Conservation (phyloP, 371 early-diverging fungal species). For the Nematocida ironsii region DNA sequence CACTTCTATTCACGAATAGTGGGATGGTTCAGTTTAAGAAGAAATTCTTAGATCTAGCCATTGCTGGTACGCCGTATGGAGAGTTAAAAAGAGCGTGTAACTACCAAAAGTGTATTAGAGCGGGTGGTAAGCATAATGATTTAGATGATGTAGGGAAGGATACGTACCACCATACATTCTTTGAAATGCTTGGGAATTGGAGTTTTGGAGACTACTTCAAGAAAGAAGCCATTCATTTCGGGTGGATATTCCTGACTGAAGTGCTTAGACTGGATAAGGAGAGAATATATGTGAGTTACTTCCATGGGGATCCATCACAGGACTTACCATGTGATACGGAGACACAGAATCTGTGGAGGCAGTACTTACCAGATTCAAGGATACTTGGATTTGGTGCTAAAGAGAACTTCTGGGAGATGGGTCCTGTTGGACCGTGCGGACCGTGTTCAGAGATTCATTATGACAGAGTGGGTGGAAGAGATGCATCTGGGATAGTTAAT, state of each 20-base stretch:
- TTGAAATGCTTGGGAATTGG: constrained; percentile 99
- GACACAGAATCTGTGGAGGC: constrained; percentile 84
- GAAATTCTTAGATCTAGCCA: constrained; percentile 88
- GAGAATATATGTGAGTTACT: constrained; percentile 93
- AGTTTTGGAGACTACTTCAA: constrained; percentile 99
- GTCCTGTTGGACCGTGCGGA: constrained; percentile 98
- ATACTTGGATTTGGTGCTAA: constrained; percentile 83
- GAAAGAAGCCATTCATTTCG: constrained; percentile 83
- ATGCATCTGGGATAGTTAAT: constrained; percentile 89
- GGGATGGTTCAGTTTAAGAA: constrained; percentile 99
- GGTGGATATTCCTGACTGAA: constrained; percentile 87
- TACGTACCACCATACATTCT: constrained; percentile 99
- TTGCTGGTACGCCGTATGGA: constrained; percentile 81
- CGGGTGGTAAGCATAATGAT: constrained; percentile 97
- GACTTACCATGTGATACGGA: constrained; percentile 75
- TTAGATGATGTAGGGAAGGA: constrained; percentile 99
- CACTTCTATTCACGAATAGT: constrained; percentile 94
- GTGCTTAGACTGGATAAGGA: constrained; percentile 79
- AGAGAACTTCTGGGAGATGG: constrained; percentile 99
- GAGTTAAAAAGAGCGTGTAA: constrained; percentile 85
- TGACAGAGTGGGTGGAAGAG: constrained; percentile 84
- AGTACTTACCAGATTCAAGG: constrained; percentile 77
- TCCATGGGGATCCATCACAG: constrained; percentile 67
- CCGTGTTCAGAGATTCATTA: constrained; percentile 98
- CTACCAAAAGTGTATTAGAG: constrained; percentile 92